A percentile compares a stretch with the other conserved stretches of the same genome.
Evolutionary conservation across 2,329 filamentous ascomycete genomes (phyloP).

Genomic region (Colletotrichum liaoningense): DNA sequence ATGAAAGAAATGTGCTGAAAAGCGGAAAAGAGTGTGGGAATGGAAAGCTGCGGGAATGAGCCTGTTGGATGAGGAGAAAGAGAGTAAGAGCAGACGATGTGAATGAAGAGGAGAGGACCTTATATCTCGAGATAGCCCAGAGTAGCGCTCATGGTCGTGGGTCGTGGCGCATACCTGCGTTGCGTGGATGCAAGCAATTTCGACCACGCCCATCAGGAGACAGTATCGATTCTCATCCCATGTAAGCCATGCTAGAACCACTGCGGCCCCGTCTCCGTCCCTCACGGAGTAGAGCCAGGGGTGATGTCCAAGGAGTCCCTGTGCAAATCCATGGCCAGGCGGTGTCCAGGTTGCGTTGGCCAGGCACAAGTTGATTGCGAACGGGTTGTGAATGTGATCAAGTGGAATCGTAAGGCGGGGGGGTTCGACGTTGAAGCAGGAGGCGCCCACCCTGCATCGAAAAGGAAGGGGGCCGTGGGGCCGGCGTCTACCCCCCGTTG

Average conservation of each 20-base stretch:
- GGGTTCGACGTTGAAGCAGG: slow-evolving; percentile 28
- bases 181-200: slow-evolving; percentile 24
- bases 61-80: slow-evolving; percentile 26
- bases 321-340: slow-evolving; percentile 27
- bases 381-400: neutral
- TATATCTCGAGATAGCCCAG: slow-evolving; percentile 32
- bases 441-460: slow-evolving; percentile 15
- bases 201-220: slow-evolving; percentile 28
- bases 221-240: slow-evolving; percentile 21
- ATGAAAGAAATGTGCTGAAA: slow-evolving; percentile 34
- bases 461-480: slow-evolving; percentile 4
- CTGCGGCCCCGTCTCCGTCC: slow-evolving; percentile 20
- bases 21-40: slow-evolving; percentile 35
- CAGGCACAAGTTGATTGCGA: neutral
- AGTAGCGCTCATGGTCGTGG: slow-evolving; percentile 2
- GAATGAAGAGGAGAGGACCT: slow-evolving; percentile 20
- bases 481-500: slow-evolving; percentile 4
- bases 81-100: neutral
- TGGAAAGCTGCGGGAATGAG: slow-evolving; percentile 29
- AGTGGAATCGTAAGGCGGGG: neutral
- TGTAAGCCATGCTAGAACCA: slow-evolving; percentile 11
- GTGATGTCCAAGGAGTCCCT: slow-evolving; percentile 9
- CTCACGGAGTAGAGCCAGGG: slow-evolving; percentile 16
- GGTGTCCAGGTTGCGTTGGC: slow-evolving; percentile 2
- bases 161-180: slow-evolving; percentile 8